Conservation (phyloP, 1,284 basidiomycete species). For the Testicularia cyperi region DNA sequence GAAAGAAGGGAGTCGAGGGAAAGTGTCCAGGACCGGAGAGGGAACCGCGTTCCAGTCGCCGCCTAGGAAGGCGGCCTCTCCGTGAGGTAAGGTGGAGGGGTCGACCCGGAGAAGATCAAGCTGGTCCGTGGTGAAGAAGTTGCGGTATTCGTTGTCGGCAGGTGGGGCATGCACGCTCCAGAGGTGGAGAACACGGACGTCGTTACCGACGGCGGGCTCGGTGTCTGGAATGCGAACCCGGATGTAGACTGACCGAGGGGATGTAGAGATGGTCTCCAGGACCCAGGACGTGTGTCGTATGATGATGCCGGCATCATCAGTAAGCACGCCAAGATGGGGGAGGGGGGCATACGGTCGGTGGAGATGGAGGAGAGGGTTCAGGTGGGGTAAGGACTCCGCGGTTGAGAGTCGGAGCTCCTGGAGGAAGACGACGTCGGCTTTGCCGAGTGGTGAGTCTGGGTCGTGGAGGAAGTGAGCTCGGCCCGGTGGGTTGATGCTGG, state of each 20-base stretch:
- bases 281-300: slow-evolving; percentile 1
- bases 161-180: slow-evolving; percentile 7
- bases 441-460: neutral
- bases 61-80: neutral
- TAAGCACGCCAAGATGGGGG: neutral
- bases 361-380: slow-evolving; percentile 1
- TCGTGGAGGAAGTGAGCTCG: neutral
- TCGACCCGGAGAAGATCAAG: neutral
- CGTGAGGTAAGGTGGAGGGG: neutral
- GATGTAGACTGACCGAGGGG: neutral
- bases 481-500: neutral
- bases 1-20: neutral
- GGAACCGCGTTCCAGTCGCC: slow-evolving; percentile 4
- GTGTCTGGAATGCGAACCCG: neutral
- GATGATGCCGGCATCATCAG: slow-evolving; percentile 1
- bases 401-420: neutral
- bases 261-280: neutral
- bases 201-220: neutral
- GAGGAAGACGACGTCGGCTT: slow-evolving; percentile 2
- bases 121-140: slow-evolving; percentile 1
- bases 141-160: neutral
- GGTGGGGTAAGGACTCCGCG: neutral
- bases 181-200: neutral
- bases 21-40: neutral
- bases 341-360: neutral